Conservation (phyloP, 495 filamentous ascomycete genomes). For the Gamarada debralockiae region DNA sequence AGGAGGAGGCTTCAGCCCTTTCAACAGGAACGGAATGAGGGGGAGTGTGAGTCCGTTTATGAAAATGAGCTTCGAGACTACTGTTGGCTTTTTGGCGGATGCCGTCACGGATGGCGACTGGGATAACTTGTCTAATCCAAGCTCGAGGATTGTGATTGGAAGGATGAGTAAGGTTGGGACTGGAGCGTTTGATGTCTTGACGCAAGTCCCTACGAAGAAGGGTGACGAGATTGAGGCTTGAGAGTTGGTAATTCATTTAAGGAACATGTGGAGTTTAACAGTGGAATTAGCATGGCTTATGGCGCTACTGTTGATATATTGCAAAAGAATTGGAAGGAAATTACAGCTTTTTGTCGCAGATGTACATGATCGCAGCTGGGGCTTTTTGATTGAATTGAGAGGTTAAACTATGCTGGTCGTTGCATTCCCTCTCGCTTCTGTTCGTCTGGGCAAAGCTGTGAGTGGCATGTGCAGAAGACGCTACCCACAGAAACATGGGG, state of each 20-base stretch:
- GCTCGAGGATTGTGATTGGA: slow-evolving; percentile 83
- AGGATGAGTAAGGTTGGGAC: slow-evolving; percentile 79
- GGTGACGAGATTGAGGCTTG: slow-evolving; percentile 5
- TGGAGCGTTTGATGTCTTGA: slow-evolving; percentile 84
- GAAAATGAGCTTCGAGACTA: slow-evolving; percentile 99
- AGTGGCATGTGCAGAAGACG: no score
- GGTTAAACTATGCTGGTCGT: no score
- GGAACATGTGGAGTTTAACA: neutral
- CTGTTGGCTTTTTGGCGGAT: slow-evolving; percentile 85
- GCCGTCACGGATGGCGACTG: slow-evolving; percentile 85
- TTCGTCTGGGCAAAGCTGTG: no score
- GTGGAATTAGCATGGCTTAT: no score
- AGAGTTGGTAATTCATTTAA: neutral
- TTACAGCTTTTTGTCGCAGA: no score
- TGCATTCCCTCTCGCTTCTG: no score
- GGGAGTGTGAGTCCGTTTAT: slow-evolving; percentile 82
- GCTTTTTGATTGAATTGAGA: no score
- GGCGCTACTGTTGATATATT: neutral
- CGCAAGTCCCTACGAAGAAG: slow-evolving; percentile 22
- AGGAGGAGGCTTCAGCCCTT: slow-evolving; percentile 79
- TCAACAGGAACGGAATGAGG: slow-evolving; percentile 84
- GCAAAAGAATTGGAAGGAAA: neutral
- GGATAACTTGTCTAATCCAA: slow-evolving; percentile 83
- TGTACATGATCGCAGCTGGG: no score
- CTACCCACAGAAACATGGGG: no score